A percentile compares a stretch with the other conserved stretches of the same genome.
phyloP scores from a whole-genome alignment of 2,329 filamentous ascomycete genomes.

The Aspergillus carbonarius region DNA sequence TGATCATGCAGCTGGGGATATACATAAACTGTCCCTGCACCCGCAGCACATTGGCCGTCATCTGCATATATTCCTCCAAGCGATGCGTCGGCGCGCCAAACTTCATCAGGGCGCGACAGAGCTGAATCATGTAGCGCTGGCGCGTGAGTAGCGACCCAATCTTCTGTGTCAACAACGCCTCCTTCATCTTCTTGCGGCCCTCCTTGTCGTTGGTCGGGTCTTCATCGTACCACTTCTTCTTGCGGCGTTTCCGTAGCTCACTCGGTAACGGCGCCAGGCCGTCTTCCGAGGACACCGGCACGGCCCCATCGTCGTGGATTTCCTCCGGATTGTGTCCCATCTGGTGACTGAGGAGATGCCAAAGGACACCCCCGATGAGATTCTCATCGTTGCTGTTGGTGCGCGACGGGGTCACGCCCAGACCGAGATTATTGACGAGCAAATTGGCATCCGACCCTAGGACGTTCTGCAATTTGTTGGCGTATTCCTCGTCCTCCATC shows the following conservation, averaged over 20 bases:
- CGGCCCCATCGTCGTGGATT: not conserved
- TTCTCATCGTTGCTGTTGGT: not conserved
- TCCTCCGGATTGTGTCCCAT: slow-evolving; percentile 3
- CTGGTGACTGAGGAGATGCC: slow-evolving; percentile 5
- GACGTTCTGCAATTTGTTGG: not conserved
- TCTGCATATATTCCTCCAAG: slow-evolving; percentile 85
- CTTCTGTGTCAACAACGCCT: slow-evolving; percentile 45
- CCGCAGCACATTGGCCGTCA: slow-evolving; percentile 79
- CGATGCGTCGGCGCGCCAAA: slow-evolving; percentile 90
- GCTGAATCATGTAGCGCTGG: slow-evolving; percentile 78
- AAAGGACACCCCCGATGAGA: not conserved
- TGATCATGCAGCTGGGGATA: slow-evolving; percentile 46
- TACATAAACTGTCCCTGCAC: slow-evolving; percentile 88
- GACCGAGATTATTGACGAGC: not conserved
- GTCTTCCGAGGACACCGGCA: not conserved
- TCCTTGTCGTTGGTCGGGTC: slow-evolving; percentile 42
- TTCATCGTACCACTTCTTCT: slow-evolving; percentile 15
- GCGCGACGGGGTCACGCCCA: not conserved
- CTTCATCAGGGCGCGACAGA: slow-evolving; percentile 82
- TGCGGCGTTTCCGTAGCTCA: slow-evolving; percentile 7
- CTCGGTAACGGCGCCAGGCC: slow-evolving; percentile 1
- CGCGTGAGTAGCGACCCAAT: slow-evolving; percentile 71
- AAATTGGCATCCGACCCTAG: not conserved
- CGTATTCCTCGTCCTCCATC: not conserved
- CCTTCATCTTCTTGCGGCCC: slow-evolving; percentile 20